These are phyloP conservation scores for Argentina anserina DNA, from an alignment of 306 rosid genomes.

Conservation along the genomic window DNA sequence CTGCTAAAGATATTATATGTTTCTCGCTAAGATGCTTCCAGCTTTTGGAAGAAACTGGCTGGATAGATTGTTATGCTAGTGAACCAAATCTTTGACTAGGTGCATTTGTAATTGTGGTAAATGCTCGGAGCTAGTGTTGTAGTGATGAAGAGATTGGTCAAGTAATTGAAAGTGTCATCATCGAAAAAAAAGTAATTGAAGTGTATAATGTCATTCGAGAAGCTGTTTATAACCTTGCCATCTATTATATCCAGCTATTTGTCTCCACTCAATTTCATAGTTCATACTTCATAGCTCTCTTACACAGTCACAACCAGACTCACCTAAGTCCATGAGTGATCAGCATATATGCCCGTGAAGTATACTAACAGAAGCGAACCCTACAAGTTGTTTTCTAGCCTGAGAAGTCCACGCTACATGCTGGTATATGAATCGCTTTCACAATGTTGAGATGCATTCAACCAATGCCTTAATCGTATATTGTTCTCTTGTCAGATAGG, in stretches of 20 bases:
- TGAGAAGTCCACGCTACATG: neutral
- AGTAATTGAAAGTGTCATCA: too few relatives aligned
- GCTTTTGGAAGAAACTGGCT: neutral
- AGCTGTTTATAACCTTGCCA: too few relatives aligned
- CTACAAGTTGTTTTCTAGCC: slow-evolving; percentile 2
- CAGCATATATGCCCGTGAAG: neutral
- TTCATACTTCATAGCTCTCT: neutral
- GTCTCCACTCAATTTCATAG: neutral
- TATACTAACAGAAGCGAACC: neutral
- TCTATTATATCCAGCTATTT: neutral
- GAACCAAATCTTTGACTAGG: neutral
- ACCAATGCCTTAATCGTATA: neutral
- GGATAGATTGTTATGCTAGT: neutral
- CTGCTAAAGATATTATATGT: slow-evolving; percentile 16
- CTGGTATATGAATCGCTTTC: neutral
- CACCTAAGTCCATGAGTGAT: neutral
- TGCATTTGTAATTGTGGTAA: neutral
- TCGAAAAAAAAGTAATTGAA: too few relatives aligned
- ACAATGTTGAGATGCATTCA: neutral
- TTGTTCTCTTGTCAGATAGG: neutral
- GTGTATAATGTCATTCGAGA: too few relatives aligned
- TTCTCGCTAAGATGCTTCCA: slow-evolving; percentile 16
- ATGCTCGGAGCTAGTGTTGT: neutral
- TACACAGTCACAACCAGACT: neutral
- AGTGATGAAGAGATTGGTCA: neutral